Conservation (phyloP, 495 filamentous ascomycete species). For the Talaromyces liani region DNA sequence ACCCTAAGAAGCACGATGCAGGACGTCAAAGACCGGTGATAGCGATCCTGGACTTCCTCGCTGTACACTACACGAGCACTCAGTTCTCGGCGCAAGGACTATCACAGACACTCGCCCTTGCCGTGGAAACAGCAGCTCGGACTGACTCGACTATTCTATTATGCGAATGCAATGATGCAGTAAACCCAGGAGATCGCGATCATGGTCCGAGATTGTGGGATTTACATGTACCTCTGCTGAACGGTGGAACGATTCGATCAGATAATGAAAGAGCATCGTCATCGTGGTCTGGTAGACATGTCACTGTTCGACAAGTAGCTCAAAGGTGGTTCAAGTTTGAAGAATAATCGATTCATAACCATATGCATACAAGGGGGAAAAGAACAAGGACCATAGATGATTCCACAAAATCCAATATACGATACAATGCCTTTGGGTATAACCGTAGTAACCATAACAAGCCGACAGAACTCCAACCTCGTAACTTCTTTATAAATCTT, state of each 20-base stretch:
- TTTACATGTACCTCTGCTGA: conserved; percentile 56
- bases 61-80: conserved; percentile 61
- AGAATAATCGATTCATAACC: not conserved
- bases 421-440: conserved; percentile 14
- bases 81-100: conserved; percentile 84
- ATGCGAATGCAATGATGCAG: conserved; percentile 32
- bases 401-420: conserved; percentile 11
- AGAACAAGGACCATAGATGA: not conserved
- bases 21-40: conserved; percentile 30
- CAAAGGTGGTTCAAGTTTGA: conserved; percentile 68
- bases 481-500: conserved; percentile 6
- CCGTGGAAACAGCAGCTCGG: conserved; percentile 55
- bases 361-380: not conserved
- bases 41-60: conserved; percentile 57
- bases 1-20: not conserved
- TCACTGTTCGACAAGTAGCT: conserved; percentile 55
- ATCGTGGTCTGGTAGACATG: conserved; percentile 60
- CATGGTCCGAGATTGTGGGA: conserved; percentile 37
- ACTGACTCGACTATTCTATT: conserved; percentile 29
- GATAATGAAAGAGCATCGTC: conserved; percentile 42
- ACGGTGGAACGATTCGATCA: conserved; percentile 48
- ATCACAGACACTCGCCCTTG: conserved; percentile 55
- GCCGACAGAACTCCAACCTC: conserved; percentile 23
- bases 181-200: conserved; percentile 18
- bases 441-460: conserved; percentile 7